Percentiles rank a stretch among this genome's conserved stretches.
Evolutionary conservation across 1,139 yeast species (phyloP).

Genomic region (Blastobotrys indianensis): DNA sequence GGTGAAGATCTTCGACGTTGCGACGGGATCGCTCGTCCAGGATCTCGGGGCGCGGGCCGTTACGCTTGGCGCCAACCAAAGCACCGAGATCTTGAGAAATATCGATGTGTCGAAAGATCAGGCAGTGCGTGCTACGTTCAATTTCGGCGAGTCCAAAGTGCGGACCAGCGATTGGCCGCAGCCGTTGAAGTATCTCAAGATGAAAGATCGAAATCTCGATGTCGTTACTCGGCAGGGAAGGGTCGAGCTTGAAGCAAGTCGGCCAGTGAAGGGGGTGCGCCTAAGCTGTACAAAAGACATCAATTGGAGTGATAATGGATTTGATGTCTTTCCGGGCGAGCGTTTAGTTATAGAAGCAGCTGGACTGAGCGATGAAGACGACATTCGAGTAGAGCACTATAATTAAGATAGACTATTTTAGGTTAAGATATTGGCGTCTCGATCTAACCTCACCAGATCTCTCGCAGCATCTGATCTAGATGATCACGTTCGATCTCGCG

Average conservation of each 20-base stretch:
- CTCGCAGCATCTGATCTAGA: no score
- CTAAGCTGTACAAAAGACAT: slow-evolving; percentile 21
- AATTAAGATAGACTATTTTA: background rate
- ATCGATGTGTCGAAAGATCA: slow-evolving; percentile 23
- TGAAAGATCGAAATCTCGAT: slow-evolving; percentile 24
- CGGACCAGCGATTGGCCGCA: slow-evolving; percentile 49
- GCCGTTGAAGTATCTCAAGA: slow-evolving; percentile 42
- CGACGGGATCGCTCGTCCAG: slow-evolving; percentile 31
- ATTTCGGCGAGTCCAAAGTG: slow-evolving; percentile 23
- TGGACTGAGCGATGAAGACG: slow-evolving; percentile 3
- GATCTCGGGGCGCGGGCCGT: slow-evolving; percentile 18
- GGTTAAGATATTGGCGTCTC: no score
- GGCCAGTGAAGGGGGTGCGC: slow-evolving; percentile 42
- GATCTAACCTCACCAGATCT: no score
- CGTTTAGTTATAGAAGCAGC: slow-evolving; percentile 17
- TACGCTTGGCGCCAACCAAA: slow-evolving; percentile 32
- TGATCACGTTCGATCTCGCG: no score
- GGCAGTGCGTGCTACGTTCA: slow-evolving; percentile 24
- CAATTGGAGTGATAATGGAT: slow-evolving; percentile 39
- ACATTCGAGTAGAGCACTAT: slow-evolving; percentile 4
- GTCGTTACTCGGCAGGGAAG: slow-evolving; percentile 16
- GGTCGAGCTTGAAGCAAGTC: slow-evolving; percentile 25
- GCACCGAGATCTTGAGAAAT: slow-evolving; percentile 32
- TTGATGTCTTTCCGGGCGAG: slow-evolving; percentile 42
- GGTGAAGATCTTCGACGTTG: slow-evolving; percentile 34